phyloP scores from a whole-genome alignment of 352 stramenopile genomes.

The Phytophthora chlamydospora region DNA sequence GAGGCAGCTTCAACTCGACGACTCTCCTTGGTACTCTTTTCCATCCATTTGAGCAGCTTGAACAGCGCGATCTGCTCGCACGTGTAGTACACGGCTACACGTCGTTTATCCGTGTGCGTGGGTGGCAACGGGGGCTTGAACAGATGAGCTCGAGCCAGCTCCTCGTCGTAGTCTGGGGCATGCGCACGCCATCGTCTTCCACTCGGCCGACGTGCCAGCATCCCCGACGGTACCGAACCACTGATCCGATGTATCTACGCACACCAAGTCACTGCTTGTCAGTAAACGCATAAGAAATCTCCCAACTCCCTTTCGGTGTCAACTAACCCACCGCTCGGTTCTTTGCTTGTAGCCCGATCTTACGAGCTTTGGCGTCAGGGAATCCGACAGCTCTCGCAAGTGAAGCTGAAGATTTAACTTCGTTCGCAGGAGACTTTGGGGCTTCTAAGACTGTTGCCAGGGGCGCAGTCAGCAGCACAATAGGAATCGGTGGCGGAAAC shows the following conservation, averaged over 20 bases:
- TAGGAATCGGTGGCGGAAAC: constrained; percentile 11
- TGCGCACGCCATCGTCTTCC: constrained; percentile 37
- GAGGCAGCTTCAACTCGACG: constrained; percentile 18
- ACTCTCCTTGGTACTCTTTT: constrained; percentile 34
- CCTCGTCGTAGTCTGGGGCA: constrained; percentile 49
- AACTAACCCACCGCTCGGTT: constrained; percentile 22
- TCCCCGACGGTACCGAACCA: constrained; percentile 14
- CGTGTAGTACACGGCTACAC: constrained; percentile 71
- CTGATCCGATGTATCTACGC: constrained; percentile 27
- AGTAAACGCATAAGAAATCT: background rate
- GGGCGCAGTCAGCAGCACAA: constrained; percentile 9
- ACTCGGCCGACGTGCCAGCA: constrained; percentile 30
- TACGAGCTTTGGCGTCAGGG: constrained; percentile 16
- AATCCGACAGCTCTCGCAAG: constrained; percentile 28
- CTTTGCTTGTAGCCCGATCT: constrained; percentile 27
- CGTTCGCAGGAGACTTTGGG: constrained; percentile 1
- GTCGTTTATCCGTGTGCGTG: constrained; percentile 46
- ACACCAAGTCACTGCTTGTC: constrained; percentile 15
- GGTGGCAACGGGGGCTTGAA: constrained; percentile 40
- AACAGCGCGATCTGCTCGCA: constrained; percentile 76
- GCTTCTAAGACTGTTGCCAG: constrained; percentile 17
- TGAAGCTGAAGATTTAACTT: background rate
- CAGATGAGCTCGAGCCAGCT: constrained; percentile 36
- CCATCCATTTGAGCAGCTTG: constrained; percentile 76
- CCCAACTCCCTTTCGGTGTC: background rate